Evolutionary conservation across 768 basidiomycete genomes (phyloP).

Genomic region (Boletellus ananas): DNA sequence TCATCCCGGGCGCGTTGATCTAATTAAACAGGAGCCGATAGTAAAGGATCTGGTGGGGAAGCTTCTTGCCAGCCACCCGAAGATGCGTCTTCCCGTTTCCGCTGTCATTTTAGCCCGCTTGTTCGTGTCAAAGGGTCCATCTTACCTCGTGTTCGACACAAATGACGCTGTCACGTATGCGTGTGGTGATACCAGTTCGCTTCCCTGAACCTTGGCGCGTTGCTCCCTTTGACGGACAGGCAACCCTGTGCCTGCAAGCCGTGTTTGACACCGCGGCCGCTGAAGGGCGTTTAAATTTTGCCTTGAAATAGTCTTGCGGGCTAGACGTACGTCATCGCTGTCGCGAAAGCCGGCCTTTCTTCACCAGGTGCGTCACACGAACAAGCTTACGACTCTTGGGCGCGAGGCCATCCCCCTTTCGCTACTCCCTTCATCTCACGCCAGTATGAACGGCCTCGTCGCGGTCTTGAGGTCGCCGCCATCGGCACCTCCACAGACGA

Average conservation of each 20-base stretch:
- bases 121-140: slow-evolving; percentile 10
- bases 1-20: slow-evolving; percentile 10
- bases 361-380: slow-evolving; percentile 7
- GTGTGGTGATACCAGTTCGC: slow-evolving; percentile 14
- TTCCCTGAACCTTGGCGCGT: slow-evolving; percentile 2
- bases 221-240: slow-evolving; percentile 1
- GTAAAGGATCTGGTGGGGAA: slow-evolving; percentile 5
- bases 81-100: slow-evolving; percentile 5
- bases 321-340: slow-evolving; percentile 29
- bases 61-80: slow-evolving; percentile 9
- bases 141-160: slow-evolving; percentile 24
- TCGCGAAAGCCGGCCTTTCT: slow-evolving; percentile 10
- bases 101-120: slow-evolving; percentile 2
- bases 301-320: slow-evolving; percentile 18
- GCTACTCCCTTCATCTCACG: slow-evolving; percentile 10
- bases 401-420: slow-evolving; percentile 20
- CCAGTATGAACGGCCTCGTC: slow-evolving; percentile 16
- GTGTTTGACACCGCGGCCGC: slow-evolving; percentile 6
- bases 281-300: slow-evolving; percentile 22
- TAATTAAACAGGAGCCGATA: slow-evolving; percentile 3
- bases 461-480: slow-evolving; percentile 10
- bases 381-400: slow-evolving; percentile 12
- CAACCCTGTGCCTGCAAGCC: slow-evolving; percentile 13
- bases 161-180: slow-evolving; percentile 12
- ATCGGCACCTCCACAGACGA: slow-evolving; percentile 10